These are phyloP conservation scores for Botrytis squamosa DNA, from an alignment of 2,329 filamentous ascomycete species.

Conservation along the genomic window DNA sequence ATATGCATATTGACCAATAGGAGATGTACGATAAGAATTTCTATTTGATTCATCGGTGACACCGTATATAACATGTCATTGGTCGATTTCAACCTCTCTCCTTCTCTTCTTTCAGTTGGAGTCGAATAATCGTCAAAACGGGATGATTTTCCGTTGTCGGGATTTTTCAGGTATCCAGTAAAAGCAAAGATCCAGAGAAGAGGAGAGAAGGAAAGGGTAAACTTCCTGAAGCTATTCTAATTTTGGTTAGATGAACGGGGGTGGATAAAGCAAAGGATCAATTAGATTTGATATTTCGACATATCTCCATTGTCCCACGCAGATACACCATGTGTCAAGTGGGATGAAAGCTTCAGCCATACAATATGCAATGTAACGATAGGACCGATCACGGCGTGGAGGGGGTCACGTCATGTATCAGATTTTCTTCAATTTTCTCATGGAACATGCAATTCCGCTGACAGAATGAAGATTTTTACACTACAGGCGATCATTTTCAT, in stretches of 20 bases:
- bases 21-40: constrained; percentile 22
- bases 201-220: neutral
- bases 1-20: constrained; percentile 14
- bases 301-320: constrained; percentile 2
- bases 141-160: neutral
- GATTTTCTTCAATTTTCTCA: neutral
- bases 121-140: neutral
- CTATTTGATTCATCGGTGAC: constrained; percentile 21
- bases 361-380: neutral
- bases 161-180: neutral
- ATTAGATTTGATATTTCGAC: constrained; percentile 1
- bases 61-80: constrained; percentile 3
- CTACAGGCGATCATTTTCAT: neutral
- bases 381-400: constrained; percentile 14
- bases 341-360: neutral
- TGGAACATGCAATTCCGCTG: neutral
- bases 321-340: neutral
- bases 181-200: neutral
- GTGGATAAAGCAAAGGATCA: neutral
- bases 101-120: neutral
- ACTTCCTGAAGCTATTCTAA: neutral
- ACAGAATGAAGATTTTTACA: neutral
- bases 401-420: constrained; percentile 3
- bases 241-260: neutral
- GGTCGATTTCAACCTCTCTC: neutral